phyloP scores from a whole-genome alignment of 2,329 filamentous ascomycete genomes.

The Calonectria henricotiae region DNA sequence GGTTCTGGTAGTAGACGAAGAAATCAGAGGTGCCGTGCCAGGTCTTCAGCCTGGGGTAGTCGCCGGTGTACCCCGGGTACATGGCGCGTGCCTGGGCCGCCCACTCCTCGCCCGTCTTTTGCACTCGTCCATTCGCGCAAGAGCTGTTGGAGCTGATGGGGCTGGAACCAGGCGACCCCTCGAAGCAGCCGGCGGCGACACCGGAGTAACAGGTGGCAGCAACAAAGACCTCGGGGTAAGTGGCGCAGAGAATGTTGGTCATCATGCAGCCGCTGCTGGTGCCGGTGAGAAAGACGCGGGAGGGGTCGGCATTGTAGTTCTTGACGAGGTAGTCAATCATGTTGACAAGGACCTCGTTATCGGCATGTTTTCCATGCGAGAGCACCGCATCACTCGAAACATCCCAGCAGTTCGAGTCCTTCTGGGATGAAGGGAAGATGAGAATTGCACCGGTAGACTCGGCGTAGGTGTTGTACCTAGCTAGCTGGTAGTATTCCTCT shows the following conservation, averaged over 20 bases:
- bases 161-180: constrained; percentile 15
- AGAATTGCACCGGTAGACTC: constrained; percentile 10
- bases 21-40: constrained; percentile 25
- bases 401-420: constrained; percentile 26
- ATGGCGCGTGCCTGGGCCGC: constrained; percentile 22
- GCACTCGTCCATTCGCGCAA: constrained; percentile 11
- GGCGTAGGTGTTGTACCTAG: neutral
- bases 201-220: constrained; percentile 24
- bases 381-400: constrained; percentile 11
- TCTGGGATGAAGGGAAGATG: constrained; percentile 21
- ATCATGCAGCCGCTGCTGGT: constrained; percentile 28
- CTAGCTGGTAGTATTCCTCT: constrained; percentile 1
- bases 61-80: constrained; percentile 14
- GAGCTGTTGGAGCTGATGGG: constrained; percentile 26
- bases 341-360: constrained; percentile 24
- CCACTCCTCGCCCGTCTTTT: constrained; percentile 29
- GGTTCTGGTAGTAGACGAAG: constrained; percentile 26
- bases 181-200: constrained; percentile 24
- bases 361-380: constrained; percentile 16
- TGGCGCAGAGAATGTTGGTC: constrained; percentile 26
- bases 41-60: constrained; percentile 25
- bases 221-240: constrained; percentile 10
- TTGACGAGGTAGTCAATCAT: constrained; percentile 21
- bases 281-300: constrained; percentile 14
- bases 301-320: constrained; percentile 8